Conservation (phyloP, 2,329 filamentous ascomycete species). For the Scolecobasidium constrictum region DNA sequence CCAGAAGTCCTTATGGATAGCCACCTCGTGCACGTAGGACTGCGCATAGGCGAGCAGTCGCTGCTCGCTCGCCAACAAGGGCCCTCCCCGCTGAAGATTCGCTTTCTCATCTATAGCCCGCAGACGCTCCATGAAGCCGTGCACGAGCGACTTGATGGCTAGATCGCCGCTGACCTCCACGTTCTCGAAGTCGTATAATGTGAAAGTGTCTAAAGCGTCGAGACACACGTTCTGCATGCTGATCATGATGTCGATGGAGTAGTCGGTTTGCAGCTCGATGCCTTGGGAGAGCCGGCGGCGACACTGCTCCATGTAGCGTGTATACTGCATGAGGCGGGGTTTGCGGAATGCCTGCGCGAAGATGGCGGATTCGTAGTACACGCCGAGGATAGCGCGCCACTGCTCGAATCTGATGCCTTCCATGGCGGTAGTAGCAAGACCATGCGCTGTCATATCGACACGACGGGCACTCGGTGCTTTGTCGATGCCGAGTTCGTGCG, state of each 20-base stretch:
- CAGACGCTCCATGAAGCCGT: not conserved
- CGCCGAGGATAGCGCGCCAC: not conserved
- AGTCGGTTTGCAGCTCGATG: not conserved
- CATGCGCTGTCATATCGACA: not conserved
- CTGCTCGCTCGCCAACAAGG: not conserved
- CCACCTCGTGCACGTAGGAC: not conserved
- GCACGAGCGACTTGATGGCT: not conserved
- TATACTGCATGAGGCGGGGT: not conserved
- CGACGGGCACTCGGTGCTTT: not conserved
- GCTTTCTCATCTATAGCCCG: not conserved
- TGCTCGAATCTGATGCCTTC: not conserved
- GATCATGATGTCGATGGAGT: not conserved
- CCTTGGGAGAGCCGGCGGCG: not conserved
- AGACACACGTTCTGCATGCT: not conserved
- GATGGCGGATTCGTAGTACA: not conserved
- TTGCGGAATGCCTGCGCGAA: not conserved
- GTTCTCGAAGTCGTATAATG: not conserved
- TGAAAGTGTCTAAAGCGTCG: not conserved
- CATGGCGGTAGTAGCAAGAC: not conserved
- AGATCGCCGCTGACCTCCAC: not conserved
- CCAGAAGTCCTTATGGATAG: constrained; percentile 1
- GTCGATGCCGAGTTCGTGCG: not conserved
- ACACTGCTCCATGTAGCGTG: not conserved
- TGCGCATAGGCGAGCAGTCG: not conserved
- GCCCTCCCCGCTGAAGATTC: no score